Evolutionary conservation across 805 yeast genomes (phyloP), one percentile per base, ranked within the genome.

Genomic region (Yarrowia sp.): DNA sequence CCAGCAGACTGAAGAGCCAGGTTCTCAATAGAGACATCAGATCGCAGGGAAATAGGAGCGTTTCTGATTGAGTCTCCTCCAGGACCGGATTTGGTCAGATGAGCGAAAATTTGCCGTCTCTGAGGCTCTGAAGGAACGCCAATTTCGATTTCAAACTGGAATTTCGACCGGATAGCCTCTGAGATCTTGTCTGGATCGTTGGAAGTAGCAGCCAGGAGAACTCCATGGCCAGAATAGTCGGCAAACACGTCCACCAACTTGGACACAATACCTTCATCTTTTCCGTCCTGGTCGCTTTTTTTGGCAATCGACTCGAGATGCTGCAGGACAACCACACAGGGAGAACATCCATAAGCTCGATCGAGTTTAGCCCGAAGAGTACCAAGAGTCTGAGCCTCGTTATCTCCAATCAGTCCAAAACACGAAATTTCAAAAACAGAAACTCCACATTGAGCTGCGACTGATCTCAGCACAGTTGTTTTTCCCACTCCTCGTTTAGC

Each of bases 1-100:
- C 98, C 98, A 1, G 98, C 98, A 66, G 96, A 89, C 71, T 92
- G 96, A 58, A 89, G 76, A 0, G 98, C 88, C 35, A 95, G 77
- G 0, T 84, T 76, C 1, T 80, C 76, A 6, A 83, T 70, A 1
- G 85, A 81, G 4, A 92, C 83, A 69, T 88, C 87, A 2, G 58
- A 47, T 6, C 65, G 65, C 17, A 61, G 31, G 1, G 65, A 61
- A 31, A 48, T 48, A 32, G 65, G 57, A 1, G 65, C 57, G 18
- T 35, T 38, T 43, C 64, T 8, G 10, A 58, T 42, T 14, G 48
- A 33, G 13, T 47, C 41, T 6, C 44, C 53, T 8, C 32, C 28
- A 22, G 64, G 33, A 9, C 48, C 58, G 31, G 48, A 9, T 41
- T 42, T 44, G 13, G 47, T 55, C 31, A 88, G 76, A 74, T 81